Evolutionary conservation across 768 basidiomycete genomes (phyloP).

Genomic region (Boletus subcaerulescens): DNA sequence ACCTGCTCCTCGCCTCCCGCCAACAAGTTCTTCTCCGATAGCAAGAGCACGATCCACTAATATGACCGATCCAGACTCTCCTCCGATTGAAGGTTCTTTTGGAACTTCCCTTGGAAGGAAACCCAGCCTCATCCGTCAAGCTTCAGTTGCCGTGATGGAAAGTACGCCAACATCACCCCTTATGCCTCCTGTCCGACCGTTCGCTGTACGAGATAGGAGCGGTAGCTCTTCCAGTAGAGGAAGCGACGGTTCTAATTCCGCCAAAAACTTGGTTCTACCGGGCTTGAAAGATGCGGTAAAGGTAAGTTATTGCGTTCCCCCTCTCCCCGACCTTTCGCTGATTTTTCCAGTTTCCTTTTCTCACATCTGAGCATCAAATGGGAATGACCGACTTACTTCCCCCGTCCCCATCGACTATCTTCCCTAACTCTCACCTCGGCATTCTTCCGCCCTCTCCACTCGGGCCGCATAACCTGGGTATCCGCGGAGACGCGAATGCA

Average conservation of each 20-base stretch:
- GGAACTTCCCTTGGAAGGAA: constrained; percentile 20
- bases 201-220: constrained; percentile 46
- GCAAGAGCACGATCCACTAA: constrained; percentile 36
- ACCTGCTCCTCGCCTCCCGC: constrained; percentile 19
- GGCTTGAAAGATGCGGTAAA: constrained; percentile 73
- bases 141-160: constrained; percentile 56
- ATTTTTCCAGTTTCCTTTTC: constrained; percentile 52
- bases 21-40: constrained; percentile 33
- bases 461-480: constrained; percentile 25
- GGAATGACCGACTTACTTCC: constrained; percentile 69
- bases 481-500: constrained; percentile 33
- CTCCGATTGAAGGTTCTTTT: constrained; percentile 11
- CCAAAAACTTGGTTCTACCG: constrained; percentile 41
- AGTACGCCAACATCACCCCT: constrained; percentile 37
- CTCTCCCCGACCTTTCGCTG: neutral
- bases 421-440: constrained; percentile 37
- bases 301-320: constrained; percentile 35
- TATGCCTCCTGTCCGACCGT: constrained; percentile 45
- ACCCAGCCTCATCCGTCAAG: constrained; percentile 47
- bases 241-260: constrained; percentile 31
- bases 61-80: constrained; percentile 20
- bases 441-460: constrained; percentile 39
- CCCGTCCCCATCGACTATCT: constrained; percentile 60
- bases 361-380: constrained; percentile 67
- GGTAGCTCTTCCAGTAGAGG: constrained; percentile 45